Base-by-base conservation (phyloP, 2,329 filamentous ascomycete genomes). In the Fusarium scirpi region DNA sequence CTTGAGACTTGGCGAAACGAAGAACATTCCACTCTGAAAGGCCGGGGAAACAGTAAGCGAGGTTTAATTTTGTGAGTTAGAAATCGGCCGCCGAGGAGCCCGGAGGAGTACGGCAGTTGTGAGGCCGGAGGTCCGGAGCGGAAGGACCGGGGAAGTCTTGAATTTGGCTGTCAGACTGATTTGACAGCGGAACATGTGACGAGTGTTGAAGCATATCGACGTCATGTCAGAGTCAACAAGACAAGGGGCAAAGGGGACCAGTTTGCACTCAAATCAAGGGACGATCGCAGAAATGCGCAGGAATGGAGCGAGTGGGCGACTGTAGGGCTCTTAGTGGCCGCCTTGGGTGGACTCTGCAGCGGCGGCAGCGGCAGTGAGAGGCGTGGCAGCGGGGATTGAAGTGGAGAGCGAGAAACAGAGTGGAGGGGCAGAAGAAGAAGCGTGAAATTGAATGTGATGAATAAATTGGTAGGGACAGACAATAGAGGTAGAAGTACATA, bases 281-380 rank as follows among this genome's bases (percentile, higher is more conserved):
- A 65, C 52, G 63, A 70, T 70, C 55, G 64, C 48, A 70, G 34
- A 55, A 65, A 65, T 54, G 67, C 43, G 58, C 38, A 65, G 64
- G 57, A 67, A 72, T 70, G 69, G 69, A 71, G 65, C 68, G 68
- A 61, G 61, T 71, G 69, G 69, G 57, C 43, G 51, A 67, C 62
- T 70, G 53, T 70, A 72, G 69, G 69, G 65, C 69, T 72, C 61
- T 62, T 71, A 71, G 69, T 71, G 69, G 69, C 65, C 65, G 69
- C 62, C 54, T 43, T 60, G 60, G 60, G 64, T 62, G 64, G 67
- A 54, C 52, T 65, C 46, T 55, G 43, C 27, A 63, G 61, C 24
- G 32, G 24, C 41, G 60, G 57, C 56, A 66, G 56, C 53, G 57
- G 58, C 27, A 70, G 58, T 53, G 43, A 40, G 53, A 47, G 44